A percentile compares a stretch with the other conserved stretches of the same genome.
These are phyloP conservation scores for Neodidymelliopsis sp. DNA, from an alignment of 2,329 filamentous ascomycete genomes.

Conservation along the genomic window DNA sequence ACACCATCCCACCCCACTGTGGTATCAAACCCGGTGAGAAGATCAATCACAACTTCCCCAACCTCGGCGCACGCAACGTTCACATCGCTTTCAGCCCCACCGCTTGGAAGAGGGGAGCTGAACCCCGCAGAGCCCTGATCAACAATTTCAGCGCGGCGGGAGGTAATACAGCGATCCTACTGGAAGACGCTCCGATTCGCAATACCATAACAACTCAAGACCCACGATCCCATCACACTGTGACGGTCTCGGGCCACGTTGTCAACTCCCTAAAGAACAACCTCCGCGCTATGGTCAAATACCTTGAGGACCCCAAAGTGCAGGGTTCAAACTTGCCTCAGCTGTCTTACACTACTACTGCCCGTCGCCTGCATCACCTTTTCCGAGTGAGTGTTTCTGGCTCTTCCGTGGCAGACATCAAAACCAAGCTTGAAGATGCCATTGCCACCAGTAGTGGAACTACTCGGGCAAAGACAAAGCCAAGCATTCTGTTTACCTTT, in stretches of 20 bases:
- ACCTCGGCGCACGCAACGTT: slow-evolving; percentile 62
- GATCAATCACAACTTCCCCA: slow-evolving; percentile 68
- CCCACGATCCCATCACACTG: slow-evolving; percentile 19
- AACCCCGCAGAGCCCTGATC: slow-evolving; percentile 26
- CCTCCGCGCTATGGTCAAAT: slow-evolving; percentile 9
- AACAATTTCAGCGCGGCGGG: slow-evolving; percentile 64
- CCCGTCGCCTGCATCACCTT: slow-evolving; percentile 27
- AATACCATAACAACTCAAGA: slow-evolving; percentile 3
- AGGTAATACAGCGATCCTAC: slow-evolving; percentile 59
- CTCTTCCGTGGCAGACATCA: background rate
- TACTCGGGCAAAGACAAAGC: background rate
- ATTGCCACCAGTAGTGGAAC: background rate
- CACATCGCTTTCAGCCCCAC: slow-evolving; percentile 37
- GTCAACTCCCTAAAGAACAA: slow-evolving; percentile 21
- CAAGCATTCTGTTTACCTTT: slow-evolving; percentile 49
- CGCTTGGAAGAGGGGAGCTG: slow-evolving; percentile 15
- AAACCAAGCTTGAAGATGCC: background rate
- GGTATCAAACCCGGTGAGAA: slow-evolving; percentile 72
- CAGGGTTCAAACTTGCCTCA: no score
- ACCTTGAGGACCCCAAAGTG: slow-evolving; percentile 15
- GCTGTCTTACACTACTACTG: slow-evolving; percentile 32
- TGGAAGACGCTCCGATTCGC: slow-evolving; percentile 30
- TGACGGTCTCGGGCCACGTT: slow-evolving; percentile 24
- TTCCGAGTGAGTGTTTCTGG: slow-evolving; percentile 12
- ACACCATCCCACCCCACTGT: slow-evolving; percentile 64